Conservation (phyloP, 2,329 filamentous ascomycete species). For the Ascochyta pisi region DNA sequence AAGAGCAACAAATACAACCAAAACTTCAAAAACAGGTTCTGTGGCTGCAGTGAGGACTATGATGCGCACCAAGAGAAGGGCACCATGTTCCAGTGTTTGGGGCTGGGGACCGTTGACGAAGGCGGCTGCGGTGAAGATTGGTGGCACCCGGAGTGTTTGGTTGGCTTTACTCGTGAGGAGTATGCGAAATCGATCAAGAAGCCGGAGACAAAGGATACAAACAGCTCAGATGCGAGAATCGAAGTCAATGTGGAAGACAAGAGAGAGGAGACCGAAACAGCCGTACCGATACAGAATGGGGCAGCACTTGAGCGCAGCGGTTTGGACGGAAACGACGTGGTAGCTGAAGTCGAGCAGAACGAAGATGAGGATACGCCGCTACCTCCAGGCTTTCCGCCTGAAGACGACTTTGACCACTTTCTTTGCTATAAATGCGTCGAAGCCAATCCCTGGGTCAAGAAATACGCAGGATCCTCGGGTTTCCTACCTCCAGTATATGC, state of each 20-base stretch:
- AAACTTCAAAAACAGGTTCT: slow-evolving; percentile 93
- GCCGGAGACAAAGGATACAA: slow-evolving; percentile 21
- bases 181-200: slow-evolving; percentile 58
- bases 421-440: slow-evolving; percentile 95
- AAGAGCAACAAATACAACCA: slow-evolving; percentile 89
- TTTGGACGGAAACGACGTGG: slow-evolving; percentile 44
- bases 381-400: slow-evolving; percentile 84
- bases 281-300: slow-evolving; percentile 27
- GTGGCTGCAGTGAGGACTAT: slow-evolving; percentile 86
- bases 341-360: slow-evolving; percentile 62
- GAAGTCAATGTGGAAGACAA: slow-evolving; percentile 5
- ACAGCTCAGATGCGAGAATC: slow-evolving; percentile 15
- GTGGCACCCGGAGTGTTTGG: slow-evolving; percentile 93
- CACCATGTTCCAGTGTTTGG: slow-evolving; percentile 97
- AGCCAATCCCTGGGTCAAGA: slow-evolving; percentile 88
- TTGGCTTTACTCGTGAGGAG: slow-evolving; percentile 79
- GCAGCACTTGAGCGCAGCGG: slow-evolving; percentile 28
- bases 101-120: slow-evolving; percentile 77
- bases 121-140: slow-evolving; percentile 96
- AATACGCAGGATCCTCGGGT: slow-evolving; percentile 78
- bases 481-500: slow-evolving; percentile 78
- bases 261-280: slow-evolving; percentile 20
- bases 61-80: slow-evolving; percentile 89
- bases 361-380: slow-evolving; percentile 66
- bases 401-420: slow-evolving; percentile 88